Conservation (phyloP, 768 basidiomycete genomes). For the Pleurotus ostreatus region DNA sequence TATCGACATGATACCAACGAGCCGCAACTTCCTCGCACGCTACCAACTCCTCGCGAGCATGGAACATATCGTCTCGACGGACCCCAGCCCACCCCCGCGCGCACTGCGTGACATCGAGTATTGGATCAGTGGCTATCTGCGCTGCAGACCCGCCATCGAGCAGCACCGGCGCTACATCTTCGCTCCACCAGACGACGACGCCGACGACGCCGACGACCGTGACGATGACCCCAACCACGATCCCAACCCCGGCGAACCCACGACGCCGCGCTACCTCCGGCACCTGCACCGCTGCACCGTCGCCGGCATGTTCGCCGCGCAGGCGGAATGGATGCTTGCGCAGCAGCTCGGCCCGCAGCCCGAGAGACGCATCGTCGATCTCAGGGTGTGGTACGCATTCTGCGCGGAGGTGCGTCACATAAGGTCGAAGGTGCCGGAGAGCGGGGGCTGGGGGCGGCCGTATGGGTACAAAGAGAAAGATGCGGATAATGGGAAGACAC, state of each 20-base stretch:
- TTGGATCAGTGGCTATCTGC: slow-evolving; percentile 41
- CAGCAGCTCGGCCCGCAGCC: slow-evolving; percentile 33
- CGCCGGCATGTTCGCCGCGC: slow-evolving; percentile 45
- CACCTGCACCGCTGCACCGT: slow-evolving; percentile 49
- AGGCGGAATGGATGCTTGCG: slow-evolving; percentile 56
- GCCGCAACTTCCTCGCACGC: slow-evolving; percentile 48
- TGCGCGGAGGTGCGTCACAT: slow-evolving; percentile 18
- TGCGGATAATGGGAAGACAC: neutral
- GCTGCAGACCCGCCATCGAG: slow-evolving; percentile 19
- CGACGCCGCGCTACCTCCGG: slow-evolving; percentile 37
- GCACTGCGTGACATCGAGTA: slow-evolving; percentile 44
- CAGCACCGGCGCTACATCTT: slow-evolving; percentile 29
- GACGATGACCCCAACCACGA: slow-evolving; percentile 22
- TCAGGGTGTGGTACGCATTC: slow-evolving; percentile 46
- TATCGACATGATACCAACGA: slow-evolving; percentile 31
- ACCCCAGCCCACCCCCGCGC: slow-evolving; percentile 25
- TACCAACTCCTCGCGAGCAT: slow-evolving; percentile 48
- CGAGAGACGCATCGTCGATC: slow-evolving; percentile 30
- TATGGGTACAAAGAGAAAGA: slow-evolving; percentile 14
- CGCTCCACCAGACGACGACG: slow-evolving; percentile 13
- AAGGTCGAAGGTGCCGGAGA: neutral
- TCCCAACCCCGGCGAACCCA: slow-evolving; percentile 19
- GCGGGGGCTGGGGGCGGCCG: slow-evolving; percentile 29
- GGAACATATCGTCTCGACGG: slow-evolving; percentile 33
- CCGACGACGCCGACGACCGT: too few species aligned